These are phyloP conservation scores for Microbotryum lychnidis-dioicae DNA, from an alignment of 1,284 basidiomycete genomes.

Conservation along the genomic window DNA sequence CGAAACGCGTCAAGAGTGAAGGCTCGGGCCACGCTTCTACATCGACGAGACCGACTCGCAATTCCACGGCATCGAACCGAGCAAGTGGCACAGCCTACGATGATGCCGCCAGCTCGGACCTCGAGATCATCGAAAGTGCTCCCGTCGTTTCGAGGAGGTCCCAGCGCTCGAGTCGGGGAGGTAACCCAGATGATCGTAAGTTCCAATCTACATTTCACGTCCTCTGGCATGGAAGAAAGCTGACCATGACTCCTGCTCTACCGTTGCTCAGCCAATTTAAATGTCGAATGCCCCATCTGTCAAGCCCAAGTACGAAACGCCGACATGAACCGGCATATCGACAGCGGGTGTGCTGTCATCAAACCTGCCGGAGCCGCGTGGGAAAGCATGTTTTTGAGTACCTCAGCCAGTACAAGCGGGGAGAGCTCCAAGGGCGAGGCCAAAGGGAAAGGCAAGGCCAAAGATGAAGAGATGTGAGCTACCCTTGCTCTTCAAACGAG, in stretches of 20 bases:
- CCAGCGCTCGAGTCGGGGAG: neutral
- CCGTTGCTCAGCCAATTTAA: neutral
- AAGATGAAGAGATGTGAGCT: neutral
- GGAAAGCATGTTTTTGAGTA: neutral
- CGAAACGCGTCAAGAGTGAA: too few relatives aligned
- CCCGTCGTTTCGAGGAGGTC: neutral
- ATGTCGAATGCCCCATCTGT: neutral
- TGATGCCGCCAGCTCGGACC: constrained; percentile 8
- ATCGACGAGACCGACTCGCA: too few relatives aligned
- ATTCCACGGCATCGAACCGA: too few relatives aligned
- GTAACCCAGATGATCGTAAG: too few relatives aligned
- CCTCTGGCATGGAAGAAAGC: neutral
- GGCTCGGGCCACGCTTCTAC: too few relatives aligned
- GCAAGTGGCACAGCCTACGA: neutral
- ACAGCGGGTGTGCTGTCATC: constrained; percentile 1
- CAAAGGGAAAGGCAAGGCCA: constrained; percentile 1
- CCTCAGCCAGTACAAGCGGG: neutral
- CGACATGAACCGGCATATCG: constrained; percentile 2
- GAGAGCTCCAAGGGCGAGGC: neutral
- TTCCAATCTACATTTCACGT: too few relatives aligned
- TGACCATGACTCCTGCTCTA: neutral
- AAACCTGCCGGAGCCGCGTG: neutral
- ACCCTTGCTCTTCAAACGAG: neutral
- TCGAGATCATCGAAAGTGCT: constrained; percentile 15
- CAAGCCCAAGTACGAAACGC: neutral